Evolutionary conservation across 2,329 filamentous ascomycete genomes (phyloP).

Genomic region (Neurospora sp.): DNA sequence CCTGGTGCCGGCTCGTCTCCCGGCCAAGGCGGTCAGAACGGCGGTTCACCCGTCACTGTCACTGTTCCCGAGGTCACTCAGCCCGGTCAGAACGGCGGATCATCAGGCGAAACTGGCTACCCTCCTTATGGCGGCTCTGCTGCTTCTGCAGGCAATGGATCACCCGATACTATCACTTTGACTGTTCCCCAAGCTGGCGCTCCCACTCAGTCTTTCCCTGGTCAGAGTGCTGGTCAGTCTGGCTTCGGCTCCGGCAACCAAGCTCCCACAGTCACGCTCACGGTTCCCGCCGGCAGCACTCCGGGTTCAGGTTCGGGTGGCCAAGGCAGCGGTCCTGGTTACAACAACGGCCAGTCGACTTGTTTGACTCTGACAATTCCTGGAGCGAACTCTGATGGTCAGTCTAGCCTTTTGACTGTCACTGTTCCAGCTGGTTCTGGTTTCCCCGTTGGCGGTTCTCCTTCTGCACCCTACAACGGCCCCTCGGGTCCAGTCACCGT

Average conservation of each 20-base stretch:
- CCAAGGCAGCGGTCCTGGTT: background rate
- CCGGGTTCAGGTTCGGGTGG: background rate
- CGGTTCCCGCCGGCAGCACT: background rate
- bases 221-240: background rate
- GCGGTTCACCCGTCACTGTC: conserved; percentile 2
- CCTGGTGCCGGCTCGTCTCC: background rate
- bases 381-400: background rate
- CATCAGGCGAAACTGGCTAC: background rate
- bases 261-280: background rate
- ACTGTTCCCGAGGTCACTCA: background rate
- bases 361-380: background rate
- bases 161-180: background rate
- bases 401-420: conserved; percentile 3
- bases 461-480: background rate
- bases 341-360: conserved; percentile 1
- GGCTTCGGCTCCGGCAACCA: background rate
- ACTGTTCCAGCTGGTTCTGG: background rate
- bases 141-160: background rate
- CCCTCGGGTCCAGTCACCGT: background rate
- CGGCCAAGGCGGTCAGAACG: background rate
- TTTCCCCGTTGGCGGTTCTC: background rate
- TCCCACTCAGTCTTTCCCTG: background rate
- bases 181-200: background rate
- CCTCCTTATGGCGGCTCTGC: background rate
- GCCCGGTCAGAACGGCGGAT: background rate